Evolutionary conservation across 2,329 filamentous ascomycete species (phyloP).

Genomic region (Massarina eburnea): DNA sequence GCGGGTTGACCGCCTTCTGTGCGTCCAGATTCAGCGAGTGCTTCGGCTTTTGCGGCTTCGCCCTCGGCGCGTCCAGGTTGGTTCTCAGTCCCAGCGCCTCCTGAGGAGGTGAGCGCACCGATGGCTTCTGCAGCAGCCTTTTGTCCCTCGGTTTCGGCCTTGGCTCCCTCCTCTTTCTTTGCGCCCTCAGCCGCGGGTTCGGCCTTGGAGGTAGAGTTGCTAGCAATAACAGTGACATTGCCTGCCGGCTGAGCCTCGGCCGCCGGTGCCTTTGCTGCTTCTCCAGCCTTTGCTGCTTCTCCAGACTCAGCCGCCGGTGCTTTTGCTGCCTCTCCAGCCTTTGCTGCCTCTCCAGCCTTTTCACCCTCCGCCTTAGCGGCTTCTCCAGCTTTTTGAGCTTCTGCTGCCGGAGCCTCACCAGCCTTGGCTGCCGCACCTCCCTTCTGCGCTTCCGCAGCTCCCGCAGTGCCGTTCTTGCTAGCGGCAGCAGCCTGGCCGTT

Average conservation of each 20-base stretch:
- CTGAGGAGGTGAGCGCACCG: neutral
- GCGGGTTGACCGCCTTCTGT: constrained; percentile 17
- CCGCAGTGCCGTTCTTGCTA: constrained; percentile 7
- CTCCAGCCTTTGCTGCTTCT: constrained; percentile 2
- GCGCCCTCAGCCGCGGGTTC: constrained; percentile 1
- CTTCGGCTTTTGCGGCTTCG: constrained; percentile 18
- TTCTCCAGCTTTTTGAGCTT: neutral
- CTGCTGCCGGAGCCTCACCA: neutral
- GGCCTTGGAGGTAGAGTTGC: neutral
- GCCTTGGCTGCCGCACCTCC: neutral
- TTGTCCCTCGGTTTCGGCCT: neutral
- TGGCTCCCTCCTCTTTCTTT: neutral
- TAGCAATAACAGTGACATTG: neutral
- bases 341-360: neutral
- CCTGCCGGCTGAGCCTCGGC: constrained; percentile 8
- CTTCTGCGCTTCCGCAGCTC: neutral
- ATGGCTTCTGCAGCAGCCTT: neutral
- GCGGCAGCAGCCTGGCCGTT: constrained; percentile 18
- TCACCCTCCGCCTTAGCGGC: constrained; percentile 6
- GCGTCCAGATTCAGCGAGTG: constrained; percentile 1
- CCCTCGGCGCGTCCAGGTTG: constrained; percentile 27
- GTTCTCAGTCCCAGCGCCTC: constrained; percentile 20
- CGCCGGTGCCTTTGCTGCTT: constrained; percentile 4
- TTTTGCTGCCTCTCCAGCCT: constrained; percentile 4
- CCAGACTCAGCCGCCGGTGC: constrained; percentile 9